These are phyloP conservation scores for Epichloe sp. DNA, from an alignment of 2,329 filamentous ascomycete genomes.

Conservation along the genomic window DNA sequence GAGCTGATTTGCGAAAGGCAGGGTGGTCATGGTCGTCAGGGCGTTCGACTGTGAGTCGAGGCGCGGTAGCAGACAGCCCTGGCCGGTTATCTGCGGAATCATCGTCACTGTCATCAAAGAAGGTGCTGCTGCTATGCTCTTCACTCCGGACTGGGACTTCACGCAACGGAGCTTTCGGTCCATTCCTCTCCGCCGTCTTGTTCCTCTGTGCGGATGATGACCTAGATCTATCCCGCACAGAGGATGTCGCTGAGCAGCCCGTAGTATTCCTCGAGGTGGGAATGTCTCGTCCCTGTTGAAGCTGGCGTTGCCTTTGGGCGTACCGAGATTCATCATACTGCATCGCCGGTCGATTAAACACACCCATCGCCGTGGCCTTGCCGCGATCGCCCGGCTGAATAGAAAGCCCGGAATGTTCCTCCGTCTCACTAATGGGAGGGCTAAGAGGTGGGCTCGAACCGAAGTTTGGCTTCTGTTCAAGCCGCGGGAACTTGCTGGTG, in stretches of 20 bases:
- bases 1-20: conserved; percentile 33
- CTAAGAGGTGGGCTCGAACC: conserved; percentile 27
- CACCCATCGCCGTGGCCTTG: conserved; percentile 59
- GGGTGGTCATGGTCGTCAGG: conserved; percentile 42
- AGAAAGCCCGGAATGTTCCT: conserved; percentile 50
- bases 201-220: conserved; percentile 32
- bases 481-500: conserved; percentile 22
- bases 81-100: conserved; percentile 12
- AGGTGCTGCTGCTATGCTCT: conserved; percentile 20
- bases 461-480: conserved; percentile 19
- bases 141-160: conserved; percentile 22
- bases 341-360: conserved; percentile 56
- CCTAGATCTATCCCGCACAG: conserved; percentile 27
- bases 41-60: conserved; percentile 28
- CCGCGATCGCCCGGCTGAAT: conserved; percentile 65
- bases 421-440: conserved; percentile 54
- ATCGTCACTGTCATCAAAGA: conserved; percentile 32
- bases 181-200: conserved; percentile 19
- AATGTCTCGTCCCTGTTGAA: conserved; percentile 62
- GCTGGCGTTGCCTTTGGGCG: conserved; percentile 65
- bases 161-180: conserved; percentile 12
- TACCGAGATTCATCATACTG: conserved; percentile 80
- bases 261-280: conserved; percentile 34
- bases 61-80: conserved; percentile 12
- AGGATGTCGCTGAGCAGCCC: conserved; percentile 33